Conservation (phyloP, 192 early-diverging fungal species). For the Coemansia sp. region DNA sequence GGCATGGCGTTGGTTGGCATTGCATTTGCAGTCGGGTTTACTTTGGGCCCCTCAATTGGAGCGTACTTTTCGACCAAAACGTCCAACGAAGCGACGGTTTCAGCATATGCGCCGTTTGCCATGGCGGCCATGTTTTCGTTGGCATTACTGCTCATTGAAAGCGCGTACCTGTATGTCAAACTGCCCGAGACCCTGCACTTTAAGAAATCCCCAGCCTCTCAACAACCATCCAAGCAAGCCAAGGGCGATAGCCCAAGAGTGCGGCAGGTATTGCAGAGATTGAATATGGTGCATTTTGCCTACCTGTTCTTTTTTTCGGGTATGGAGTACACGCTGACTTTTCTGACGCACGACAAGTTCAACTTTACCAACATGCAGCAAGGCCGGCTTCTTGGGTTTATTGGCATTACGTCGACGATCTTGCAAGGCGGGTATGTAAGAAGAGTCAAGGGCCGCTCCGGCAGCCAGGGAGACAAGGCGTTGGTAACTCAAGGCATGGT, state of each 20-base stretch:
- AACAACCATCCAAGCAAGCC: not conserved
- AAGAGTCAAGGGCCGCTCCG: conserved; percentile 59
- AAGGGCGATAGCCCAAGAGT: not conserved
- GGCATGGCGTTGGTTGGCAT: conserved; percentile 93
- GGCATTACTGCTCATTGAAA: conserved; percentile 75
- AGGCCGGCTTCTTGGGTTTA: conserved; percentile 79
- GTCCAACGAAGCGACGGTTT: conserved; percentile 1
- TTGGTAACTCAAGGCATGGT: conserved; percentile 77
- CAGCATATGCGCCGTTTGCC: conserved; percentile 66
- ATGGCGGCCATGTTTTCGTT: conserved; percentile 84
- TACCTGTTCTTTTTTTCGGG: conserved; percentile 93
- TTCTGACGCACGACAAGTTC: conserved; percentile 91
- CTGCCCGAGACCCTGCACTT: conserved; percentile 74
- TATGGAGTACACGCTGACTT: conserved; percentile 98
- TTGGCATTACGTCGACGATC: conserved; percentile 81
- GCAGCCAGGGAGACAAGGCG: conserved; percentile 26
- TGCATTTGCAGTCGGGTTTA: conserved; percentile 94
- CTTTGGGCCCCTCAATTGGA: conserved; percentile 87
- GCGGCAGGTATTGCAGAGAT: conserved; percentile 32
- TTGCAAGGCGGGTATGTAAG: conserved; percentile 94
- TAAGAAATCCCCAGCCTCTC: not conserved
- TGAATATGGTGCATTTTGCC: conserved; percentile 75
- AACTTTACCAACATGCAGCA: conserved; percentile 82
- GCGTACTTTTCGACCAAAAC: conserved; percentile 56
- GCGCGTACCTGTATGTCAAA: conserved; percentile 63